A percentile compares a stretch with the other conserved stretches of the same genome.
These are phyloP conservation scores for Dendrostoma leiphaemia DNA, from an alignment of 2,329 filamentous ascomycete species.

Conservation along the genomic window DNA sequence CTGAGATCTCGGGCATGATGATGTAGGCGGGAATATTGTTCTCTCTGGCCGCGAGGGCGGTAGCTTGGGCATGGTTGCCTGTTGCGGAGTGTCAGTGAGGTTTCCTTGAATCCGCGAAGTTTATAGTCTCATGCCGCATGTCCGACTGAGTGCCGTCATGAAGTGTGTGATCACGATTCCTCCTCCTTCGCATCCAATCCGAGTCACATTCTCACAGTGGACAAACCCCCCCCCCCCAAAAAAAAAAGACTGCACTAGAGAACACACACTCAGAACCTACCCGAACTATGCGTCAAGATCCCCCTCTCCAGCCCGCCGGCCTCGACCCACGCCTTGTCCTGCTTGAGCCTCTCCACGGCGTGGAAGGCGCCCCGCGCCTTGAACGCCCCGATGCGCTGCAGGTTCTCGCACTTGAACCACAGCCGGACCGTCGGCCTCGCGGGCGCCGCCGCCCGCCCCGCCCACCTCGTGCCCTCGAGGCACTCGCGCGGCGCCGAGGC, in stretches of 20 bases:
- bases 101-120: too few species aligned
- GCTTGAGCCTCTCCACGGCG: conserved; percentile 68
- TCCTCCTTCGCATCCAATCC: too few species aligned
- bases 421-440: conserved; percentile 67
- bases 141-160: too few species aligned
- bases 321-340: conserved; percentile 59
- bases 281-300: conserved; percentile 87
- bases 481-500: conserved; percentile 73
- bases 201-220: too few species aligned
- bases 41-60: conserved; percentile 77
- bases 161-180: too few species aligned
- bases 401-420: conserved; percentile 96
- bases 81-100: not conserved
- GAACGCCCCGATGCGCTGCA: conserved; percentile 88
- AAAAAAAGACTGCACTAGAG: not conserved
- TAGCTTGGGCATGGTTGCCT: conserved; percentile 95
- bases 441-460: conserved; percentile 49
- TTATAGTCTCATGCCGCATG: not conserved
- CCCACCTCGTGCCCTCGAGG: conserved; percentile 55
- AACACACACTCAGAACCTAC: conserved; percentile 42
- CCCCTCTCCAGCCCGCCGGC: conserved; percentile 61
- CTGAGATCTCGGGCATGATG: conserved; percentile 86
- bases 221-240: not conserved
- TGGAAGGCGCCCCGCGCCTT: conserved; percentile 91
- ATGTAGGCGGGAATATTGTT: conserved; percentile 78